These are phyloP conservation scores for Monosporozyma yasuniensis DNA, from an alignment of 805 yeast species.

Conservation along the genomic window DNA sequence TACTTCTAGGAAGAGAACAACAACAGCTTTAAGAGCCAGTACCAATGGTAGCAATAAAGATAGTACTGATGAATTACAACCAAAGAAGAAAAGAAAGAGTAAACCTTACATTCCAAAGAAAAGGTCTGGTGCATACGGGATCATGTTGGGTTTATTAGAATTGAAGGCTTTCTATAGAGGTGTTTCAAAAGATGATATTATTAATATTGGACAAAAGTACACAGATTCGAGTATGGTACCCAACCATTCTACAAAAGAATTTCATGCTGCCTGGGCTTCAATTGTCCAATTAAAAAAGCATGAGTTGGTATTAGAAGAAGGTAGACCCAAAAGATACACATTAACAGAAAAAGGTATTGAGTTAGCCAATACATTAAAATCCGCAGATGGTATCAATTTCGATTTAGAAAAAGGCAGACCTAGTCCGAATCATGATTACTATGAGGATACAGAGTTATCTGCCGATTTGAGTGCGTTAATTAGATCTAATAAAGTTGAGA, in stretches of 20 bases:
- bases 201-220: conserved; percentile 43
- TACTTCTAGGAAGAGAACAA: conserved; percentile 11
- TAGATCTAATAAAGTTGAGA: neutral
- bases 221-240: conserved; percentile 50
- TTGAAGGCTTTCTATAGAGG: conserved; percentile 46
- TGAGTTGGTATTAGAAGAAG: conserved; percentile 45
- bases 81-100: conserved; percentile 18
- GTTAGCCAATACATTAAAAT: conserved; percentile 49
- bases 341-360: conserved; percentile 63
- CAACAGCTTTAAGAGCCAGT: conserved; percentile 12
- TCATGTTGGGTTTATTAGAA: conserved; percentile 49
- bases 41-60: conserved; percentile 8
- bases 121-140: conserved; percentile 80
- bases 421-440: neutral
- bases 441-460: conserved; percentile 10
- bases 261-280: conserved; percentile 70
- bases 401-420: conserved; percentile 9
- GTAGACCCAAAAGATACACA: conserved; percentile 51
- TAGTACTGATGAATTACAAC: conserved; percentile 5
- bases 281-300: conserved; percentile 53
- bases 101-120: conserved; percentile 58
- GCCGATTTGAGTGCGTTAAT: conserved; percentile 17
- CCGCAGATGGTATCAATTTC: conserved; percentile 35
- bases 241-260: conserved; percentile 53
- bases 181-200: conserved; percentile 51